Evolutionary conservation across 1,284 basidiomycete species (phyloP).

Genomic region (Xerocomus amazonicus): DNA sequence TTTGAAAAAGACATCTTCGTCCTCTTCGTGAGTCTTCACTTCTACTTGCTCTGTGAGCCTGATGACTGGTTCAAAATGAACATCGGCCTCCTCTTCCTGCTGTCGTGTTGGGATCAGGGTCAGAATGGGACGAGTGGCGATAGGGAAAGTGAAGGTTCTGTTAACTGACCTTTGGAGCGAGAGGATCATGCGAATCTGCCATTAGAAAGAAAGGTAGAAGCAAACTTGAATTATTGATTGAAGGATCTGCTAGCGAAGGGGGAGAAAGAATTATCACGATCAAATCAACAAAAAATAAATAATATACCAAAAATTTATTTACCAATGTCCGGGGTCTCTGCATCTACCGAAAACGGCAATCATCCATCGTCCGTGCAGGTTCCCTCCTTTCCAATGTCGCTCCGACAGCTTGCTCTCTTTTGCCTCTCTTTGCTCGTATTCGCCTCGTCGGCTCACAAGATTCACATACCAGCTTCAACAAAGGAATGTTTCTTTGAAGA

Average conservation of each 20-base stretch:
- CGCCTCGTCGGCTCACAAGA: slow-evolving; percentile 58
- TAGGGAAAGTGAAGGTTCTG: slow-evolving; percentile 24
- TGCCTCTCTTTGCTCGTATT: slow-evolving; percentile 41
- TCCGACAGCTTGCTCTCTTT: slow-evolving; percentile 29
- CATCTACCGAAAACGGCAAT: slow-evolving; percentile 9
- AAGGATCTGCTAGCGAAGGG: slow-evolving; percentile 31
- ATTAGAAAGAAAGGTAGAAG: slow-evolving; percentile 39
- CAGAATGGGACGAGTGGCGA: slow-evolving; percentile 28
- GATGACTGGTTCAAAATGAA: slow-evolving; percentile 95
- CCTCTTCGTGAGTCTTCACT: slow-evolving; percentile 93
- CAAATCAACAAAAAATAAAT: no score
- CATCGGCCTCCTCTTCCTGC: slow-evolving; percentile 84
- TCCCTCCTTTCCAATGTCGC: slow-evolving; percentile 14
- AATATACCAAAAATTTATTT: slow-evolving; percentile 12
- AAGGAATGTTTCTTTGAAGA: slow-evolving; percentile 99
- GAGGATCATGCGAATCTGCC: slow-evolving; percentile 61
- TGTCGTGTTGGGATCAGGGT: slow-evolving; percentile 29
- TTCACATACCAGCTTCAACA: slow-evolving; percentile 70
- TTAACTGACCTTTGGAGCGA: slow-evolving; percentile 61
- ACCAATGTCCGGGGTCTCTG: slow-evolving; percentile 28
- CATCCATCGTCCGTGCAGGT: background rate
- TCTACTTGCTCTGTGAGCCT: slow-evolving; percentile 96
- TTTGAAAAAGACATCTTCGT: slow-evolving; percentile 94
- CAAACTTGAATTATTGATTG: no score
- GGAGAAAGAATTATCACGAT: slow-evolving; percentile 32